Conservation (phyloP, 306 rosid species). For the Cicer pinnatifidum region DNA sequence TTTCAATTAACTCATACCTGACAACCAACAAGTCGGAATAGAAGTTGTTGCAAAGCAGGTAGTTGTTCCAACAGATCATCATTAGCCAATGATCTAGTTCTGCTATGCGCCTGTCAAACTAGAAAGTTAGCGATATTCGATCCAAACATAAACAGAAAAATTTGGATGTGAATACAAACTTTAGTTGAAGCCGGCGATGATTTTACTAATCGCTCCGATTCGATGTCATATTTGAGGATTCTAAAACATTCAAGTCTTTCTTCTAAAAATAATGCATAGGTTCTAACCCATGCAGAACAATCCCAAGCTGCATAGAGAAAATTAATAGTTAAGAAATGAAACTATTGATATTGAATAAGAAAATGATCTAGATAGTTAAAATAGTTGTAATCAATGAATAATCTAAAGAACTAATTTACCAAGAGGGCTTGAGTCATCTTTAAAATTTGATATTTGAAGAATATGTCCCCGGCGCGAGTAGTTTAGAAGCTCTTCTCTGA, state of each 20-base stretch:
- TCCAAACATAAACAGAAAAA: conserved; percentile 6
- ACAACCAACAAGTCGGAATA: conserved; percentile 83
- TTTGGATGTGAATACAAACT: conserved; percentile 47
- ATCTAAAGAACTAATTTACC: conserved; percentile 52
- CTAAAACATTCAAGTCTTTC: conserved; percentile 89
- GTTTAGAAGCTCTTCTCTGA: conserved; percentile 82
- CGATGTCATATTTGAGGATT: conserved; percentile 81
- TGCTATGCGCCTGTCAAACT: conserved; percentile 66
- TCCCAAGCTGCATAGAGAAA: conserved; percentile 84
- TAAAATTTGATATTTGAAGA: conserved; percentile 90
- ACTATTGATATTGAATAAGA: conserved; percentile 8
- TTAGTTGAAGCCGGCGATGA: conserved; percentile 62
- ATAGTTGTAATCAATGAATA: conserved; percentile 5
- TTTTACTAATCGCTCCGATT: conserved; percentile 80
- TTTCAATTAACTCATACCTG: conserved; percentile 60
- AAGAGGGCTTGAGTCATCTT: conserved; percentile 88
- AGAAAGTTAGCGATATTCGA: conserved; percentile 30
- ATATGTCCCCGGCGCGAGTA: conserved; percentile 73
- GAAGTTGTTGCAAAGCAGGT: conserved; percentile 91
- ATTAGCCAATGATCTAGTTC: conserved; percentile 62
- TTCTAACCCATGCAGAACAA: conserved; percentile 96
- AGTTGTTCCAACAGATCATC: conserved; percentile 80
- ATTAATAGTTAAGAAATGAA: conserved; percentile 43
- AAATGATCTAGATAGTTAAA: neutral
- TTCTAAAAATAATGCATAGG: conserved; percentile 83